phyloP scores from a whole-genome alignment of 441 rosid species.

The Corymbia citriodora region DNA sequence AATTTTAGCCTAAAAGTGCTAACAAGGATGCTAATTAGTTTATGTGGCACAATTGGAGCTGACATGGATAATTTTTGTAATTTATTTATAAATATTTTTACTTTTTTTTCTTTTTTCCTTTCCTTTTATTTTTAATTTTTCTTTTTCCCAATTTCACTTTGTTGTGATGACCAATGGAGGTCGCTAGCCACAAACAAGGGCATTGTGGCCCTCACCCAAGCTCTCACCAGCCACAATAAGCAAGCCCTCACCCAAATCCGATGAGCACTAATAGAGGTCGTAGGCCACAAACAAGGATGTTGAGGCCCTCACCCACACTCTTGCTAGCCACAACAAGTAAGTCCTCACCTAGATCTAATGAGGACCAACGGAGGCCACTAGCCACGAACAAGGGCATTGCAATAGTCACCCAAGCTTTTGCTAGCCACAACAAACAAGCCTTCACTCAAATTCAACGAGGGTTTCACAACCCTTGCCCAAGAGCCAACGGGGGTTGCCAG shows the following conservation, averaged over 20 bases:
- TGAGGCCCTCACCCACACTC: too few species aligned
- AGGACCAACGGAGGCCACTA: too few species aligned
- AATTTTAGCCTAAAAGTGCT: background rate
- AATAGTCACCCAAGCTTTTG: too few species aligned
- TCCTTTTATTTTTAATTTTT: background rate
- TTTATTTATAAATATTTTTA: background rate
- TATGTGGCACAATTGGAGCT: fast-evolving
- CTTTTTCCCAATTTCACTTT: too few species aligned
- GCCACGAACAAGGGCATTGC: too few species aligned
- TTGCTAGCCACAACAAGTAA: too few species aligned
- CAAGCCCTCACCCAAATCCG: background rate
- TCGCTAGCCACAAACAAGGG: background rate
- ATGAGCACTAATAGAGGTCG: background rate
- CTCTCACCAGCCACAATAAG: background rate
- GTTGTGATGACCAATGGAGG: background rate
- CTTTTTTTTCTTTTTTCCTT: background rate
- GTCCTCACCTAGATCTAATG: too few species aligned
- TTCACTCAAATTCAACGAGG: too few species aligned
- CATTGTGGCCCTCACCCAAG: background rate
- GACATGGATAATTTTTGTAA: background rate
- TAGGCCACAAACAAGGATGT: background rate
- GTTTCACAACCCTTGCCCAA: too few species aligned
- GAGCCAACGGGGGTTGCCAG: too few species aligned
- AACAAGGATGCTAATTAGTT: fast-evolving
- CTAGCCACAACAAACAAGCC: too few species aligned